A percentile compares a stretch with the other conserved stretches of the same genome.
phyloP scores from a whole-genome alignment of 169 alveolate species.

The Babesia caballi region DNA sequence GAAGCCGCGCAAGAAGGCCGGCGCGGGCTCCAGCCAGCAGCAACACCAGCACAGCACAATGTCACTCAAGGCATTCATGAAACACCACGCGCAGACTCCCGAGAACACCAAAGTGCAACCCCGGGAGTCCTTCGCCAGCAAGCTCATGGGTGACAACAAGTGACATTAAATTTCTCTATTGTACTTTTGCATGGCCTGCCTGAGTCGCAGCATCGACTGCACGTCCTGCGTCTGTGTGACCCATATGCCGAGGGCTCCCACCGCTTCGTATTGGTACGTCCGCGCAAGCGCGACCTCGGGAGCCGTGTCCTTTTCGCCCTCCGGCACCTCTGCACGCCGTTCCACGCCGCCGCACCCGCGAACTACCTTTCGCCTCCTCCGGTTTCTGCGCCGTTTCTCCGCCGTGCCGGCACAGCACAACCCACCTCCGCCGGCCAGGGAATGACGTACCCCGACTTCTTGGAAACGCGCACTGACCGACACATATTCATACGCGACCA shows the following conservation, averaged over 20 bases:
- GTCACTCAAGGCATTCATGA: constrained; percentile 57
- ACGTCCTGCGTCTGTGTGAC: constrained; percentile 51
- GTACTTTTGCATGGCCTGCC: constrained; percentile 76
- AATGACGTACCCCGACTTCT: constrained; percentile 83
- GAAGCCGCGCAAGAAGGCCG: background rate
- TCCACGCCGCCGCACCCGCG: background rate
- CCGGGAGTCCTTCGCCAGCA: constrained; percentile 54
- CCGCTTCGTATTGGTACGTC: constrained; percentile 79
- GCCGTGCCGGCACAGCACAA: background rate
- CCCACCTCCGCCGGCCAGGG: constrained; percentile 84
- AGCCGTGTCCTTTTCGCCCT: constrained; percentile 80
- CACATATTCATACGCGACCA: background rate
- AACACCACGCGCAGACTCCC: constrained; percentile 26
- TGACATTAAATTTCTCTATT: constrained; percentile 64
- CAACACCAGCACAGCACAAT: constrained; percentile 48
- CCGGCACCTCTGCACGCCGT: background rate
- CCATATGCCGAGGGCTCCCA: background rate
- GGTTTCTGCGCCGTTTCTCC: constrained; percentile 53
- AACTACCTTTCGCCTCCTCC: constrained; percentile 65
- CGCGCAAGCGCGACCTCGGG: constrained; percentile 82
- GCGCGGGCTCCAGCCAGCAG: background rate
- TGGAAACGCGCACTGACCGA: constrained; percentile 78
- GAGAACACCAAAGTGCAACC: constrained; percentile 6
- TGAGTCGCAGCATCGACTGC: constrained; percentile 64
- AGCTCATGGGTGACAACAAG: constrained; percentile 54